Base-by-base conservation (phyloP, 1,284 basidiomycete species). In the Trichosporon inkin region DNA sequence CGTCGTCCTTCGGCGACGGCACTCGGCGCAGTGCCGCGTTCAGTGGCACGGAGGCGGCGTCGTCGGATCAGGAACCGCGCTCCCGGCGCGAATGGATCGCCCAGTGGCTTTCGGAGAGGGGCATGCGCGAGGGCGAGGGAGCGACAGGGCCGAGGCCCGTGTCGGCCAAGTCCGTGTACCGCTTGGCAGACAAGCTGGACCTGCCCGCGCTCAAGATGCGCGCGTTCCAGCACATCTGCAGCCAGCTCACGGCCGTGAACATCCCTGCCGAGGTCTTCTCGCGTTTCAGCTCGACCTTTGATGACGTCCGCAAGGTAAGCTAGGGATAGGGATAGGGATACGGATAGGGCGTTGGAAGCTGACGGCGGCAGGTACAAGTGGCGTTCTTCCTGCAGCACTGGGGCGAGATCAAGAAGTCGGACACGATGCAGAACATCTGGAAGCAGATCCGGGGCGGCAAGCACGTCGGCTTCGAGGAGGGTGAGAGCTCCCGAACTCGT, bases 221-320 rank as follows among this genome's bases (percentile, higher is more conserved):
- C 38, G 74, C 68, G 10, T 76, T 69, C 61, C 70, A 88, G 83
- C 88, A 92, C 74, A 91, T 94, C 47, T 80, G 85, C 62, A 85
- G 84, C 61, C 86, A 86, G 2, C 81, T 93, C 44, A 86, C 86
- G 0, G 83, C 88, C 5, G 83, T 87, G 32, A 93, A 92, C 73
- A 88, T 93, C 49, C 87, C 88, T 1, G 88, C 88, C 67, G 91
- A 94, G 73, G 85, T 89, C 40, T 94, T 94, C 70, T 89, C 88
- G 6, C 84, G 87, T 0, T 93, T 93, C 79, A 87, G 88, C 13
- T 85, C 87, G 14, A 86, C 86, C 1, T 92, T 89, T 68, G 86
- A 88, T 57, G 87, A 89, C 41, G 85, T 94, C n/a, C 82, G 89
- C 56, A 89, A 88, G 83, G 87, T 85, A 49, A 59, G 71, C 63